phyloP scores from a whole-genome alignment of 305 asterid genomes.

The Fraxinus paxiana region DNA sequence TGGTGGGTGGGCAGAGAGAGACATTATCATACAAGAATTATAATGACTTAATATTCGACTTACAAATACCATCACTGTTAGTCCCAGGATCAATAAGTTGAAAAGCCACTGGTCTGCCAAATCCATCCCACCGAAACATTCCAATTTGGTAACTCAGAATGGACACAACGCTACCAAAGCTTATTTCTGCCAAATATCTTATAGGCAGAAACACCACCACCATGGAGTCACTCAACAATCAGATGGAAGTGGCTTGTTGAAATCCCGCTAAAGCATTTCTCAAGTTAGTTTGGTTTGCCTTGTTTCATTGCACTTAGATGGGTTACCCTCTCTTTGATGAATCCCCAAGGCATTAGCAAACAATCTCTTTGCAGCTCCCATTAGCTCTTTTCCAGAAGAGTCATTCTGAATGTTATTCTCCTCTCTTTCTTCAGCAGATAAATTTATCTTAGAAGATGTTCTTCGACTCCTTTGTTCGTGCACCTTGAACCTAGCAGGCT shows the following conservation, averaged over 20 bases:
- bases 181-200: not conserved
- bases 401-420: conserved; percentile 30
- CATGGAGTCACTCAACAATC: not conserved
- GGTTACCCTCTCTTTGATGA: conserved; percentile 41
- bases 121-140: conserved; percentile 4
- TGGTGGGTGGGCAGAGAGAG: not conserved
- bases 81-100: conserved; percentile 16
- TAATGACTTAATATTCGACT: not conserved
- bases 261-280: not conserved
- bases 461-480: conserved; percentile 23
- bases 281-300: conserved; percentile 27
- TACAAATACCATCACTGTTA: not conserved
- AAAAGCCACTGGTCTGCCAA: not conserved
- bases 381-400: conserved; percentile 51
- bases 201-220: not conserved
- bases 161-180: not conserved
- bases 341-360: conserved; percentile 81
- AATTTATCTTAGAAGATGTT: conserved; percentile 19
- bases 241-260: not conserved
- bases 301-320: conserved; percentile 34
- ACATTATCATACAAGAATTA: not conserved
- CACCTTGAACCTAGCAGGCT: conserved; percentile 26
- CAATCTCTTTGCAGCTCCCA: conserved; percentile 88
- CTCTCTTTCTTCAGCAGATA: conserved; percentile 26
- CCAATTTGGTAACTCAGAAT: not conserved